These are phyloP conservation scores for Plasmopara viticola DNA, from an alignment of 352 stramenopile species.

Conservation along the genomic window DNA sequence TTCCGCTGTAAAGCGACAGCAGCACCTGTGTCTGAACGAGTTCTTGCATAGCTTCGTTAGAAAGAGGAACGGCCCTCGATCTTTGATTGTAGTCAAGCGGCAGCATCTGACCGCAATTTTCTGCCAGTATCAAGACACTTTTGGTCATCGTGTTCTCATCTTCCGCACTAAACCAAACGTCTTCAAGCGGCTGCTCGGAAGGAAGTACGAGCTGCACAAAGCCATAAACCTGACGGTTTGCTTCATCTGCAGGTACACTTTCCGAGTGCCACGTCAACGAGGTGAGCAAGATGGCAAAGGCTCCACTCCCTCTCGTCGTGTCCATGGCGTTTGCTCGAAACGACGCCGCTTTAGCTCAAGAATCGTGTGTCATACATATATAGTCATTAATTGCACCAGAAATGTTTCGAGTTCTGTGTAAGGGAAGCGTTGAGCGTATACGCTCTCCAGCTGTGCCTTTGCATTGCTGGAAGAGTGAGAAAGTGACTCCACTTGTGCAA, in stretches of 20 bases:
- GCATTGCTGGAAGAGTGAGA: conserved; percentile 17
- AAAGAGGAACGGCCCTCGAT: conserved; percentile 35
- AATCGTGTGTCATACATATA: conserved; percentile 10
- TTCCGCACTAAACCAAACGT: conserved; percentile 46
- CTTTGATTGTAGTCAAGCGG: conserved; percentile 42
- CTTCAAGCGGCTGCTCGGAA: conserved; percentile 23
- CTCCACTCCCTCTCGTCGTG: conserved; percentile 13
- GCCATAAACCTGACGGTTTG: conserved; percentile 27
- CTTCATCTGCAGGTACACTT: background rate
- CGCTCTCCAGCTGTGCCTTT: conserved; percentile 4
- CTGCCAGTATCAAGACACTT: conserved; percentile 22
- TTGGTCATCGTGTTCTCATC: conserved; percentile 47
- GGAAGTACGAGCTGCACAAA: conserved; percentile 34
- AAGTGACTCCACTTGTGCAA: conserved; percentile 30
- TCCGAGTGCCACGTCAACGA: conserved; percentile 22
- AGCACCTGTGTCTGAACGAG: conserved; percentile 33
- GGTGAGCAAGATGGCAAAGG: conserved; percentile 35
- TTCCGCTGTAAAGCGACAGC: conserved; percentile 37
- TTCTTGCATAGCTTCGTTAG: conserved; percentile 27
- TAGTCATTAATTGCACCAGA: too few species aligned
- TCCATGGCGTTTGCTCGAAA: conserved; percentile 10
- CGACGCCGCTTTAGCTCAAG: conserved; percentile 18
- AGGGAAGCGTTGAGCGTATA: background rate
- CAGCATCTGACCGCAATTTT: conserved; percentile 1
- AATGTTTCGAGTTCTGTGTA: conserved; percentile 21